A percentile compares a stretch with the other conserved stretches of the same genome.
Conservation (phyloP, 2,329 filamentous ascomycete species). For the Exophiala aquamarina region DNA sequence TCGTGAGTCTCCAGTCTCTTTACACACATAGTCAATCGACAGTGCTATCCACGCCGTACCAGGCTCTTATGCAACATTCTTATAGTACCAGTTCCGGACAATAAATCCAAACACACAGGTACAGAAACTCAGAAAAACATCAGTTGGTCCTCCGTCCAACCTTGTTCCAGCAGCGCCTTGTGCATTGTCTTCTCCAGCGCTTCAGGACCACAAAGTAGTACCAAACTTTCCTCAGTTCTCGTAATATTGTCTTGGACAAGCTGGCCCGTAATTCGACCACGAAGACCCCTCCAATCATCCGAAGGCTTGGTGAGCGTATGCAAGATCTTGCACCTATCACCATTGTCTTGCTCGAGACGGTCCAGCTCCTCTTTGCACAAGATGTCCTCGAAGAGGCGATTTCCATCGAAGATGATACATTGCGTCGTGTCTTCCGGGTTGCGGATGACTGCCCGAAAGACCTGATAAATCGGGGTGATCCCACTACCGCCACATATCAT, state of each 20-base stretch:
- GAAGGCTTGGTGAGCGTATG: conserved; percentile 68
- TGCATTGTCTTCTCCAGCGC: conserved; percentile 69
- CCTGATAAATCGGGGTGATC: conserved; percentile 88
- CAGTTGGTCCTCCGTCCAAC: conserved; percentile 72
- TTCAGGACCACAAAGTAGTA: conserved; percentile 77
- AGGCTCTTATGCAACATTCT: neutral
- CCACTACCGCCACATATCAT: conserved; percentile 91
- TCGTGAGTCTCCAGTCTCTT: no score
- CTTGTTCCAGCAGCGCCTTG: conserved; percentile 57
- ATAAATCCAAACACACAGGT: neutral
- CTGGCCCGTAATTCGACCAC: conserved; percentile 64
- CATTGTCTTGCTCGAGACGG: conserved; percentile 53
- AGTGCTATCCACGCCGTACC: no score
- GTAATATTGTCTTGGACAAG: conserved; percentile 61
- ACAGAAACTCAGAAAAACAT: conserved; percentile 65
- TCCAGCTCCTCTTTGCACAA: conserved; percentile 74
- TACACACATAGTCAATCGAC: no score
- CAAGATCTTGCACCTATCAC: conserved; percentile 61
- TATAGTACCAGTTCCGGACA: neutral
- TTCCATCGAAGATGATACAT: conserved; percentile 77
- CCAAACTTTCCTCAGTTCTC: conserved; percentile 55
- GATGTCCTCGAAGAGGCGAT: conserved; percentile 77
- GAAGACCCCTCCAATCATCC: conserved; percentile 65
- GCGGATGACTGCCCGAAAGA: conserved; percentile 70
- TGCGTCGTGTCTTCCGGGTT: conserved; percentile 63